Evolutionary conservation across 2,329 filamentous ascomycete species (phyloP), one percentile per base, ranked within the genome.

Genomic region (Sclerotiophoma versabilis): DNA sequence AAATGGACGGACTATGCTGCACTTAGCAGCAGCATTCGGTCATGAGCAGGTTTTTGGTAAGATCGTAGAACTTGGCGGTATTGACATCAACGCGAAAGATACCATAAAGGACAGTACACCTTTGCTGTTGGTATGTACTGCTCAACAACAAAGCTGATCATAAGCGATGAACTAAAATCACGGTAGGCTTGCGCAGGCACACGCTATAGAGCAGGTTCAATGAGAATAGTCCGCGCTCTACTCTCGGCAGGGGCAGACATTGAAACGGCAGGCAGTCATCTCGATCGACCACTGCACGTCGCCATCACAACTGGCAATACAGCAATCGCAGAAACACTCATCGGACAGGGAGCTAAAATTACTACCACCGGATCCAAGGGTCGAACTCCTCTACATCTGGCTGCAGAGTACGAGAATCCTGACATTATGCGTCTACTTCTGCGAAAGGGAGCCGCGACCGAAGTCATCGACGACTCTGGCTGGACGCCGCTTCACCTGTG

Each of bases 161-260:
- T 19, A 2, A 19, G 5, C 6, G 9, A 27, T 17, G 10, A 12
- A 8, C 32, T 46, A 15, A 46, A 10, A 15, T 8, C 11, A 17
- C 38, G 2, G 32, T 47, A 25, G 58, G 64, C 10, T 60, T 46
- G 43, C 14, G 23, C 11, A 22, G 43, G 43, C 14, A 52, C 41
- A 62, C 51, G n/a, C 45, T 66, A 58, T 43, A 57, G 49, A 14
- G 37, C 39, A 5, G 57, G 56, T 4, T 58, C 54, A 2, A 36
- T 36, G 0, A 33, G 49, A 2, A 50, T 61, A 11, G 52, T 64
- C 30, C 5, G 22, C n/a, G 30, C 37, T 3, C 60, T 70, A 19
- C 51, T 70, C 7, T 47, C 54, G n/a, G 48, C 48, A 33, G 62
- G 64, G 34, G 61, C 65, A 23, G 46, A 66, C 33, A 50, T 61